Evolutionary conservation across 345 rosid species (phyloP).

Genomic region (Punica granatum): DNA sequence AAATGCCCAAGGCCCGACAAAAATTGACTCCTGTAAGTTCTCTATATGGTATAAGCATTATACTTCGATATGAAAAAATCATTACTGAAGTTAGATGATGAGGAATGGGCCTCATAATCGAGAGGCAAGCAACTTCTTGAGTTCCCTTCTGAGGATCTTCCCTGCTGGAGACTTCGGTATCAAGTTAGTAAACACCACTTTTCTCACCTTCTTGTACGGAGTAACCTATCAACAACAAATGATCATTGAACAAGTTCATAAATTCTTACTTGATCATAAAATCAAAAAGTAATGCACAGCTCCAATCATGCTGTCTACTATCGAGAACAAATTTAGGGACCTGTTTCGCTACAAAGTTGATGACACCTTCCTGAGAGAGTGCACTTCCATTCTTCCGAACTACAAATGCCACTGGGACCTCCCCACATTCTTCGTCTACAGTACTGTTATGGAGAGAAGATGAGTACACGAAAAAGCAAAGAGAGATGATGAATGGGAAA

Average conservation of each 20-base stretch:
- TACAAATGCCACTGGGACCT: conserved; percentile 82
- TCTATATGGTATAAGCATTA: background rate
- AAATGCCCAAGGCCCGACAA: background rate
- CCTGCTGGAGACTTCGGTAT: conserved; percentile 81
- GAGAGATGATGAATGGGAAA: background rate
- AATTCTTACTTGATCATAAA: background rate
- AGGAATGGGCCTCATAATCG: conserved; percentile 28
- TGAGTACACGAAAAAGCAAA: background rate
- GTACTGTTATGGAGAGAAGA: conserved; percentile 25
- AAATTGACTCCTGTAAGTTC: background rate
- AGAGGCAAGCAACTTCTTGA: conserved; percentile 31
- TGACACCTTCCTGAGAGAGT: conserved; percentile 40
- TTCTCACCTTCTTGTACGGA: conserved; percentile 80
- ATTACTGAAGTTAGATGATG: background rate
- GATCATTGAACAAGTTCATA: background rate
- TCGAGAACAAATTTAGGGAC: conserved; percentile 20
- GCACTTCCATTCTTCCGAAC: conserved; percentile 44
- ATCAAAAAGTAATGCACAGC: background rate
- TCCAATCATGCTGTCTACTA: background rate
- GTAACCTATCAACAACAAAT: conserved; percentile 41
- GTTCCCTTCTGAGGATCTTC: conserved; percentile 70
- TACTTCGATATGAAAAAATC: background rate
- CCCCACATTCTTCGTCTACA: conserved; percentile 46
- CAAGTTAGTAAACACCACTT: conserved; percentile 45
- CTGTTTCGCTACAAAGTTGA: conserved; percentile 52